These are phyloP conservation scores for Westerdykella sp. DNA, from an alignment of 2,329 filamentous ascomycete genomes.

Conservation along the genomic window DNA sequence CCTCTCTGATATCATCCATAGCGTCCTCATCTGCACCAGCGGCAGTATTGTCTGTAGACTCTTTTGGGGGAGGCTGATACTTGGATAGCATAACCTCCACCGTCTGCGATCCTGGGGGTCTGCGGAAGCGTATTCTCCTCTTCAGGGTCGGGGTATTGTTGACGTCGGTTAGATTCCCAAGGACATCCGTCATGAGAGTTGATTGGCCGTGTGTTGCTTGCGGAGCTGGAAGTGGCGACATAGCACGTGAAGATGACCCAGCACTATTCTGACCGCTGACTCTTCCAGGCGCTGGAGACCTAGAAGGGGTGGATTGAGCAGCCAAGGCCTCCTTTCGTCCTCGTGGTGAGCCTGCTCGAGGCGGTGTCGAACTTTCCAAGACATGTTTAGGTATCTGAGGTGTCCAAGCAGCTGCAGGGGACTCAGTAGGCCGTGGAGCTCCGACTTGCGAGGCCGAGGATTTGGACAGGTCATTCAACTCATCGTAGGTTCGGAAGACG, in stretches of 20 bases:
- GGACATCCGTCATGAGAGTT: conserved; percentile 31
- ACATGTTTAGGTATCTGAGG: conserved; percentile 35
- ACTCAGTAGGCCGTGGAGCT: conserved; percentile 20
- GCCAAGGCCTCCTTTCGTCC: conserved; percentile 32
- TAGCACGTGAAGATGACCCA: conserved; percentile 23
- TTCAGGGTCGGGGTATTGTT: conserved; percentile 30
- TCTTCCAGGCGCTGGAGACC: conserved; percentile 22
- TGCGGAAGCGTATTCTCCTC: conserved; percentile 31
- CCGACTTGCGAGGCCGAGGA: conserved; percentile 24
- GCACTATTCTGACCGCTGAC: conserved; percentile 24
- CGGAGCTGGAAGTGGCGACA: conserved; percentile 26
- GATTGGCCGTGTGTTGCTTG: conserved; percentile 24
- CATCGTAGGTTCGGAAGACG: conserved; percentile 44
- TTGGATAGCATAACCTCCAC: conserved; percentile 33
- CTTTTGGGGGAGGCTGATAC: conserved; percentile 30
- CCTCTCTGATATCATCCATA: conserved; percentile 32
- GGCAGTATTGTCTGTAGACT: conserved; percentile 10
- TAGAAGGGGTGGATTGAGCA: conserved; percentile 12
- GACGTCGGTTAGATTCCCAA: conserved; percentile 26
- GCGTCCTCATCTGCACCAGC: conserved; percentile 10
- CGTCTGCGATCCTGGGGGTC: conserved; percentile 14
- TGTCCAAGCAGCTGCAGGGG: conserved; percentile 27
- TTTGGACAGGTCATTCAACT: conserved; percentile 38
- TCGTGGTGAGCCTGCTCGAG: conserved; percentile 31
- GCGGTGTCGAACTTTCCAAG: conserved; percentile 25